A percentile compares a stretch with the other conserved stretches of the same genome.
phyloP scores from a whole-genome alignment of 140 eudicot genomes.

The Bidens hawaiensis region DNA sequence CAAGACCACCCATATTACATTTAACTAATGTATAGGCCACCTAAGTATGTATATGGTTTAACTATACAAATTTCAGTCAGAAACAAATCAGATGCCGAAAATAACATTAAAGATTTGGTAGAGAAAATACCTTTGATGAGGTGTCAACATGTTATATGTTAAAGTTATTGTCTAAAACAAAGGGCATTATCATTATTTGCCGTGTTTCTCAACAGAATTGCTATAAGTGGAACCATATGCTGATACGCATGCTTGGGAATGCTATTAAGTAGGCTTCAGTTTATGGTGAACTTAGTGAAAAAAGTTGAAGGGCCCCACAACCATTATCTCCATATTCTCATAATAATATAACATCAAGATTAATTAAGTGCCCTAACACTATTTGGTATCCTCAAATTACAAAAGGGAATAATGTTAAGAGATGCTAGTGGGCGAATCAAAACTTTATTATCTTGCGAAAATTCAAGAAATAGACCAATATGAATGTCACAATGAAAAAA shows the following conservation, averaged over 20 bases:
- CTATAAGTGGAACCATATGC: neutral
- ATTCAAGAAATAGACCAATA: too few relatives aligned
- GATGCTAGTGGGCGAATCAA: too few relatives aligned
- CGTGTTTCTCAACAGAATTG: neutral
- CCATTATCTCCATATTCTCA: neutral
- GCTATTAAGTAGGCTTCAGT: neutral
- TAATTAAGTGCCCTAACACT: too few relatives aligned
- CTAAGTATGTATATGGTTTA: too few relatives aligned
- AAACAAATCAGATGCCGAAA: neutral
- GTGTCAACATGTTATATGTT: conserved; percentile 1
- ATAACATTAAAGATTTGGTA: neutral
- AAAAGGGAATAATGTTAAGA: neutral
- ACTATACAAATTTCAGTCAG: neutral
- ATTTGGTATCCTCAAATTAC: neutral
- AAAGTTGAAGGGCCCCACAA: neutral
- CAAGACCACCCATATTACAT: neutral
- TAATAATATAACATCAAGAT: too few relatives aligned
- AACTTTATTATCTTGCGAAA: too few relatives aligned
- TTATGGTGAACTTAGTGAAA: neutral
- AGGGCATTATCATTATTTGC: neutral
- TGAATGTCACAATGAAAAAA: too few relatives aligned
- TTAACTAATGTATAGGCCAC: neutral
- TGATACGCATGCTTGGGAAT: neutral
- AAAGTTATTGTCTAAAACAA: neutral
- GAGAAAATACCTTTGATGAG: neutral